Conservation (phyloP, 2,329 filamentous ascomycete species). For the Dothideomycetes sp. region DNA sequence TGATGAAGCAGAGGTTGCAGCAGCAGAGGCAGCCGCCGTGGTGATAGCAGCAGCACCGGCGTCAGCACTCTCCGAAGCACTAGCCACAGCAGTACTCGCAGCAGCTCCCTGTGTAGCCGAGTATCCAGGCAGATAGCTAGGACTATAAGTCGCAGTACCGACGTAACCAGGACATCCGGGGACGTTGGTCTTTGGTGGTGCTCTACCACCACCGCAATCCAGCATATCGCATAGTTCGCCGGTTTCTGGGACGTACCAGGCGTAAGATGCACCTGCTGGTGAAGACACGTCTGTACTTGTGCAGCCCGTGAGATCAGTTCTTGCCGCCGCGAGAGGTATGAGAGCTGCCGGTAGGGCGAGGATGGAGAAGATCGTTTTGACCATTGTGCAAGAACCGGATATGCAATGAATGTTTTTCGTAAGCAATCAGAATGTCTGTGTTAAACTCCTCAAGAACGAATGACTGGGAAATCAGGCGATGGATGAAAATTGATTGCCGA, state of each 20-base stretch:
- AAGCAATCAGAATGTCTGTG: too few species aligned
- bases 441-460: too few species aligned
- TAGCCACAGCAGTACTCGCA: background rate
- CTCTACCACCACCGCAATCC: conserved; percentile 60
- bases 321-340: conserved; percentile 22
- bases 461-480: too few species aligned
- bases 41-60: background rate
- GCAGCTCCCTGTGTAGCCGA: conserved; percentile 11
- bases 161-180: conserved; percentile 51
- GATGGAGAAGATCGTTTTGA: too few species aligned
- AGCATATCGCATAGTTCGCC: conserved; percentile 56
- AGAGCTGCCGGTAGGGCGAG: background rate
- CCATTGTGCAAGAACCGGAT: too few species aligned
- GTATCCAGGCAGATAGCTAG: conserved; percentile 38
- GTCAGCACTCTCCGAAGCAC: background rate
- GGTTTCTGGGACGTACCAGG: conserved; percentile 54
- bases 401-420: too few species aligned
- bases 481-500: too few species aligned
- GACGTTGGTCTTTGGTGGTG: conserved; percentile 43
- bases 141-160: conserved; percentile 48
- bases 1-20: background rate
- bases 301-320: conserved; percentile 35
- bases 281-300: conserved; percentile 32
- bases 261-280: conserved; percentile 36
- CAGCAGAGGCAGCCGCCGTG: background rate